Evolutionary conservation across 345 rosid genomes (phyloP).

Genomic region (Gossypioides kirkii): DNA sequence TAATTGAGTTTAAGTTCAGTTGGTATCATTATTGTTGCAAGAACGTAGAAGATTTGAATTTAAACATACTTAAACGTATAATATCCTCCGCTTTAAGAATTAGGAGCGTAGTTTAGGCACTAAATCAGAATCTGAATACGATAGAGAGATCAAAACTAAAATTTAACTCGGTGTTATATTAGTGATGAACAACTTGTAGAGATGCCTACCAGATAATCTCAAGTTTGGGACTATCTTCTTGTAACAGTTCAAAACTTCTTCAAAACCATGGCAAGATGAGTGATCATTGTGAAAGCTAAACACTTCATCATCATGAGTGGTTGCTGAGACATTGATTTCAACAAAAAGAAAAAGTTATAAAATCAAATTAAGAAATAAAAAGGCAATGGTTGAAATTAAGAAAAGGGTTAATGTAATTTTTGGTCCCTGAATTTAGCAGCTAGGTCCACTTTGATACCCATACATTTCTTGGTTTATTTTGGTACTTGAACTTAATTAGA

Average conservation of each 20-base stretch:
- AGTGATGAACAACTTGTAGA: background rate
- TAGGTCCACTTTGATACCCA: too few species aligned
- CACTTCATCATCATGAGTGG: slow-evolving; percentile 66
- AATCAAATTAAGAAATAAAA: background rate
- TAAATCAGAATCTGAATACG: too few species aligned
- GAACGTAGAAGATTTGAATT: too few species aligned
- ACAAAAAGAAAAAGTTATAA: background rate
- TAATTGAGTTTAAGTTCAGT: too few species aligned
- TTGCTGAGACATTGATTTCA: slow-evolving; percentile 32
- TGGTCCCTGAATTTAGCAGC: too few species aligned
- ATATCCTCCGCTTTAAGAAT: too few species aligned
- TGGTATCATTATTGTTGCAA: too few species aligned
- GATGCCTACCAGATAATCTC: slow-evolving; percentile 53
- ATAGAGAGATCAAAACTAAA: too few species aligned
- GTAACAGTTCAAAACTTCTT: slow-evolving; percentile 79
- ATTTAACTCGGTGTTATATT: background rate
- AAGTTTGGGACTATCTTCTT: slow-evolving; percentile 49
- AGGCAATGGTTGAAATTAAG: background rate
- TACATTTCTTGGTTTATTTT: too few species aligned
- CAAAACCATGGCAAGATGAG: slow-evolving; percentile 78
- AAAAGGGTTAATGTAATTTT: background rate
- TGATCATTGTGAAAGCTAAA: slow-evolving; percentile 72
- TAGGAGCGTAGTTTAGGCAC: too few species aligned
- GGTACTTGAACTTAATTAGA: too few species aligned
- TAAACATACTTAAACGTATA: too few species aligned